Percentiles rank a stretch among this genome's conserved stretches.
phyloP scores from a whole-genome alignment of 257 asterid genomes.

The Solanum arcanum region DNA sequence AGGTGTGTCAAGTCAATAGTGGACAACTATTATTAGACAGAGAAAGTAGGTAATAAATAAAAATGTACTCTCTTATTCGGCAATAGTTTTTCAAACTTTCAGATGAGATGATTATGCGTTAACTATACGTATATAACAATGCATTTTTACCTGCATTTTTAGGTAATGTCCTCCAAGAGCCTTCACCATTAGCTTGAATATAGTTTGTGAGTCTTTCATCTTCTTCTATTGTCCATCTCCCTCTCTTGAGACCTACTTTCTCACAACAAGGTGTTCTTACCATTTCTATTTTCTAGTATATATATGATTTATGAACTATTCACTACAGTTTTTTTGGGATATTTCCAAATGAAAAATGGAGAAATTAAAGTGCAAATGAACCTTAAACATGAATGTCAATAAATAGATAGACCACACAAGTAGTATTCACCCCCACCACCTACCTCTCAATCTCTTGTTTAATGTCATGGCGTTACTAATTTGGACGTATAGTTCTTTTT shows the following conservation, averaged over 20 bases:
- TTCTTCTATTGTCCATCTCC: constrained; percentile 87
- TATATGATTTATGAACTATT: not conserved
- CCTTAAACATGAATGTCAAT: not conserved
- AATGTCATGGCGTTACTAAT: not conserved
- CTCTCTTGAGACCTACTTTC: constrained; percentile 67
- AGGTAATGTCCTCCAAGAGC: constrained; percentile 84
- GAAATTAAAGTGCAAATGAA: not conserved
- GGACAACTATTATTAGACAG: no score
- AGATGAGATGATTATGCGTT: not conserved
- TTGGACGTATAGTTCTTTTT: not conserved
- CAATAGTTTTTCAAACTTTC: not conserved
- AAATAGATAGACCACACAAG: not conserved
- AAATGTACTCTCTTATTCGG: not conserved
- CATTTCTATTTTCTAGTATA: constrained; percentile 16
- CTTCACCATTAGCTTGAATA: constrained; percentile 68
- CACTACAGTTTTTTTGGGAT: not conserved
- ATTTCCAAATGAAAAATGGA: not conserved
- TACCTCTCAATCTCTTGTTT: not conserved
- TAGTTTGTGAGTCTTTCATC: constrained; percentile 54
- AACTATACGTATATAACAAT: no score
- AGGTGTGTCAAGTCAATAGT: no score
- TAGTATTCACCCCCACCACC: not conserved
- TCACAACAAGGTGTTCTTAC: constrained; percentile 92
- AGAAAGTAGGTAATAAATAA: not conserved
- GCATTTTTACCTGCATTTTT: constrained; percentile 45